Evolutionary conservation across 345 rosid species (phyloP).

Genomic region (Eucalyptus erythrocorys): DNA sequence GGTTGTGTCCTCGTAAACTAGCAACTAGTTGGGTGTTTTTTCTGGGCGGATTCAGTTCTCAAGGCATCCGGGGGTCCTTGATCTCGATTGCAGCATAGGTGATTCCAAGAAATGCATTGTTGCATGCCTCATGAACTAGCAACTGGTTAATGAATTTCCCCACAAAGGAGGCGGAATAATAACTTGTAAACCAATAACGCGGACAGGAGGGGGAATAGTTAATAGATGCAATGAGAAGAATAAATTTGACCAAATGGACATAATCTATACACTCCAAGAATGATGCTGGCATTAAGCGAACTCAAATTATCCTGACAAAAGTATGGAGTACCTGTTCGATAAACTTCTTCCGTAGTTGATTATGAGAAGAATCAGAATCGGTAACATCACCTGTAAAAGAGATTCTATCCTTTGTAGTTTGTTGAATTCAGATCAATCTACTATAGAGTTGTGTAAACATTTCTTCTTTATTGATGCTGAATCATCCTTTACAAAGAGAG

Average conservation of each 20-base stretch:
- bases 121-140: neutral
- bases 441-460: too few species aligned
- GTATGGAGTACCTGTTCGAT: slow-evolving; percentile 47
- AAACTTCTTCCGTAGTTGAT: slow-evolving; percentile 73
- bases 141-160: neutral
- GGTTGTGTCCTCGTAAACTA: too few species aligned
- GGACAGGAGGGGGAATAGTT: neutral
- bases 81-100: neutral
- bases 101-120: neutral
- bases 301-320: too few species aligned
- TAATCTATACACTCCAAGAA: neutral
- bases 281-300: neutral
- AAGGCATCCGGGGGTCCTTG: too few species aligned
- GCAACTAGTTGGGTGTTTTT: too few species aligned
- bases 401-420: too few species aligned
- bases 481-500: too few species aligned
- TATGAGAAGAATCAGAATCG: too few species aligned
- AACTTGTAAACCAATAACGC: neutral
- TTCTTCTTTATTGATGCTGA: too few species aligned
- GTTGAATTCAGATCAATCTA: too few species aligned
- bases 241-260: neutral
- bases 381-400: too few species aligned
- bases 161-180: neutral
- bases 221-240: neutral
- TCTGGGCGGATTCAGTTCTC: too few species aligned